Evolutionary conservation across 257 asterid species (phyloP), one percentile per base, ranked within the genome.

Genomic region (Nicotiana tomentosiformis): DNA sequence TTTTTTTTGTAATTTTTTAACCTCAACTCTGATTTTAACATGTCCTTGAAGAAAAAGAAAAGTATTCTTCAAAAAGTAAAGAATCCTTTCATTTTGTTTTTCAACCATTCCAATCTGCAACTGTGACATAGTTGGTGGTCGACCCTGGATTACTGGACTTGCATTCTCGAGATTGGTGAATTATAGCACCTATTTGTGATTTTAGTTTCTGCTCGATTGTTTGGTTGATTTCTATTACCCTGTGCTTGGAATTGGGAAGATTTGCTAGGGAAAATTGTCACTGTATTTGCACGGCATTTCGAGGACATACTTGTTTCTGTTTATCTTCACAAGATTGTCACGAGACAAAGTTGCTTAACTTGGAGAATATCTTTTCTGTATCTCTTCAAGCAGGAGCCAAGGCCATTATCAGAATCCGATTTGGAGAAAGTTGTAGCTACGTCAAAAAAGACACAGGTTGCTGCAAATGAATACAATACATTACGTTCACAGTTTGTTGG

Each of bases 401-500:
- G 99, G 82, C 89, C 92, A 84, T 89, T 94, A 86, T 69, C 92
- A 4, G 93, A 88, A 84, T 53, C 16, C 5, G 98, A 96, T 86
- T 85, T 96, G 88, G 97, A 92, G 89, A 89, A 82, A 77, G 97
- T 90, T n/a, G 60, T 92, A 32, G 84, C 91, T 7, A 94, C 92
- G 10, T 82, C 92, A 32, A 94, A 84, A 32, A 91, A 87, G 67
- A 95, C 99, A 1, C 90, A 83, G 67, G 86, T 86, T 81, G 99
- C 97, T 82, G 97, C 99, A 76, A 84, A 66, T 46, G 97, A 95
- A 84, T 95, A 88, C 88, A 81, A 46, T 81, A 78, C 92, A 86
- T 77, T 89, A 23, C 90, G 84, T 84, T 86, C 91, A 23, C 92
- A 79, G 65, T 83, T 83, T 78, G 58, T 87, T 0, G 86, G 86